These are phyloP conservation scores for Fusarium equiseti DNA, from an alignment of 2,329 filamentous ascomycete genomes.

Conservation along the genomic window DNA sequence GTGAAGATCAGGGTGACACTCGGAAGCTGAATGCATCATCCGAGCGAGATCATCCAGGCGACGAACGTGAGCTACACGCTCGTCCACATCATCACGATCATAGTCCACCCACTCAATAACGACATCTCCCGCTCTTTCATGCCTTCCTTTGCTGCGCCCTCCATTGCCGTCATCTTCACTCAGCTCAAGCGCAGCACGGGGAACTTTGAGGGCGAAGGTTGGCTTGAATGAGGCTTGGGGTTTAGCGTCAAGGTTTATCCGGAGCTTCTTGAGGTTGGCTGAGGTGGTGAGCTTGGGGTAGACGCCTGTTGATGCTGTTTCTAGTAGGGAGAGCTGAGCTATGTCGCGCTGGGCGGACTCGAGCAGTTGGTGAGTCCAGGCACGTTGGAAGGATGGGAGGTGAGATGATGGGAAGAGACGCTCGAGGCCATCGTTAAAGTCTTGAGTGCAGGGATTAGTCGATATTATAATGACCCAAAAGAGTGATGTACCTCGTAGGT, in stretches of 20 bases:
- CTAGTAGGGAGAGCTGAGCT: conserved; percentile 57
- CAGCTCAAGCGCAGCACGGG: conserved; percentile 49
- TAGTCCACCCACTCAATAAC: conserved; percentile 61
- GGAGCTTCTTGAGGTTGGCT: conserved; percentile 59
- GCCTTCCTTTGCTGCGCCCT: conserved; percentile 51
- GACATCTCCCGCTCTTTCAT: conserved; percentile 53
- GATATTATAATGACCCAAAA: neutral
- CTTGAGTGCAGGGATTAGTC: conserved; percentile 38
- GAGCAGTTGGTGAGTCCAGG: conserved; percentile 62
- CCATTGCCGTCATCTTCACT: conserved; percentile 13
- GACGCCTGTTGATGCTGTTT: conserved; percentile 55
- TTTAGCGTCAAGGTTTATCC: conserved; percentile 60
- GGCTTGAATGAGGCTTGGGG: conserved; percentile 57
- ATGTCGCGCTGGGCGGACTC: conserved; percentile 59
- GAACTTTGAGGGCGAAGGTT: conserved; percentile 58
- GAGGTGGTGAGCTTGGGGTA: conserved; percentile 59
- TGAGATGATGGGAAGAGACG: conserved; percentile 59
- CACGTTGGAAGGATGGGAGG: conserved; percentile 57
- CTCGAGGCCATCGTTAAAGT: conserved; percentile 62
- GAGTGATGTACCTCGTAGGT: conserved; percentile 54
- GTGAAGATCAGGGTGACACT: conserved; percentile 60
- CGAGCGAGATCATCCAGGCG: conserved; percentile 61
- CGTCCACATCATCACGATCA: conserved; percentile 57
- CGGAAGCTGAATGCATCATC: conserved; percentile 61
- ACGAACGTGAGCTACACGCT: conserved; percentile 58